Conservation (phyloP, 2,329 filamentous ascomycete genomes). For the Verticillium tricorpus region DNA sequence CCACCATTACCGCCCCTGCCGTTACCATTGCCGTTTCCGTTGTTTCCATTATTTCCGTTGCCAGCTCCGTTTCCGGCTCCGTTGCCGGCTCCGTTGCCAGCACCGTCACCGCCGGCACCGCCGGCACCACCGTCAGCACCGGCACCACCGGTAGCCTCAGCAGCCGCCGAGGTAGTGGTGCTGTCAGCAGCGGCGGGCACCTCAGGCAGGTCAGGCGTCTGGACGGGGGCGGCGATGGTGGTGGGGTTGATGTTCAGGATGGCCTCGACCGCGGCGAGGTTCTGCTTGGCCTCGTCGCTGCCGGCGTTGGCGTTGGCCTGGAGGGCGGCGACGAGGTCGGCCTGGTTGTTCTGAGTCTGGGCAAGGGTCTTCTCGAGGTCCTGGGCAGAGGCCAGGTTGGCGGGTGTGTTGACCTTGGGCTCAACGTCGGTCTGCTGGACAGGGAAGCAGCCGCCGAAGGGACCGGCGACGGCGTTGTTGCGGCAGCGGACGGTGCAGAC, state of each 20-base stretch:
- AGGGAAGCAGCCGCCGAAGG: constrained; percentile 55
- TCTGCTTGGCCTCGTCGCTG: constrained; percentile 18
- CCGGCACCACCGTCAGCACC: constrained; percentile 6
- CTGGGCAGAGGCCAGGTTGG: constrained; percentile 40
- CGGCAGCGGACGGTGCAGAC: constrained; percentile 56
- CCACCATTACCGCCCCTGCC: constrained; percentile 6
- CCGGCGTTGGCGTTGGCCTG: constrained; percentile 39
- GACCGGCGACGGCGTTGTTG: constrained; percentile 52
- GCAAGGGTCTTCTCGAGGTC: constrained; percentile 37
- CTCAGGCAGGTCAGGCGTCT: constrained; percentile 24
- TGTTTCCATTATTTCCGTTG: constrained; percentile 9
- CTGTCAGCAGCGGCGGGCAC: constrained; percentile 10
- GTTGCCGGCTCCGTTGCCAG: background rate
- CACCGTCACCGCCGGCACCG: background rate
- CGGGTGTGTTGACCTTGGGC: constrained; percentile 35
- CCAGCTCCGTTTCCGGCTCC: constrained; percentile 5
- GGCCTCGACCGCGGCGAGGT: constrained; percentile 32
- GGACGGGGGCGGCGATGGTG: constrained; percentile 22
- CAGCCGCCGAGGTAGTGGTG: constrained; percentile 7
- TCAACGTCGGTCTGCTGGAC: constrained; percentile 48
- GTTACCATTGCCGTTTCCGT: constrained; percentile 12
- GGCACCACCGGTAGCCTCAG: constrained; percentile 8
- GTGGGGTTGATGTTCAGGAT: constrained; percentile 25
- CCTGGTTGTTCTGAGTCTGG: constrained; percentile 46
- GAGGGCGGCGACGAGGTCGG: constrained; percentile 39